Evolutionary conservation across 2,329 filamentous ascomycete species (phyloP).

Genomic region (Pezicula neosporulosa): DNA sequence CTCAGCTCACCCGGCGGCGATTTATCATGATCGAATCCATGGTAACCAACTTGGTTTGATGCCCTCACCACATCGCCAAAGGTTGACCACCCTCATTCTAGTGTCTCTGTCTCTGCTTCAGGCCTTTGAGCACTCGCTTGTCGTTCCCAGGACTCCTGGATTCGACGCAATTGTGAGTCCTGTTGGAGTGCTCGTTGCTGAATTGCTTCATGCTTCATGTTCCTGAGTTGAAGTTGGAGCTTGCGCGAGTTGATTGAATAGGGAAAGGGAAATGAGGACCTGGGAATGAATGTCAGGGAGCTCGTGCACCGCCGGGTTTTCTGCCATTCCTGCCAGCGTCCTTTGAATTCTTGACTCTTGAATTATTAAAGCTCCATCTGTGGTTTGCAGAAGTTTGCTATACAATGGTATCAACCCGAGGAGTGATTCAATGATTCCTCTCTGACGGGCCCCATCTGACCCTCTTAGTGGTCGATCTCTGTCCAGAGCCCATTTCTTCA

Average conservation of each 20-base stretch:
- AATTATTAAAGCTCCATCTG: background rate
- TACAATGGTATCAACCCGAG: background rate
- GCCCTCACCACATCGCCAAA: conserved; percentile 1
- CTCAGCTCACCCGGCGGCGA: conserved; percentile 6
- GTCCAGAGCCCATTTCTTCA: conserved; percentile 1
- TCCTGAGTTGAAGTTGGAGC: background rate
- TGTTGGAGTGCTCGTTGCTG: background rate
- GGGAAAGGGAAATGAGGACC: background rate
- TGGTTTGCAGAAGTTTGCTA: background rate
- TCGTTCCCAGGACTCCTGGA: background rate
- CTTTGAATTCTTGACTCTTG: background rate
- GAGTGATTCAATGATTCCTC: background rate
- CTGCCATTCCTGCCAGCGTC: background rate
- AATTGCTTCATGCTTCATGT: background rate
- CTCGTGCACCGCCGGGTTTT: background rate
- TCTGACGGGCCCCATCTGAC: background rate
- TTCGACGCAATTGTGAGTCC: background rate
- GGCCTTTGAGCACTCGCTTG: too few relatives aligned
- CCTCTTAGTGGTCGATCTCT: background rate
- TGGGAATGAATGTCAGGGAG: background rate
- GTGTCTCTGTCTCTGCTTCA: background rate
- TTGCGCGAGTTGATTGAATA: background rate
- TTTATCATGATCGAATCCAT: background rate
- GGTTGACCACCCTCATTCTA: conserved; percentile 1
- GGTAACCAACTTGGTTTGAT: background rate